Evolutionary conservation across 108 stramenopile genomes (phyloP).

Genomic region (Fragilaria crotonensis): DNA sequence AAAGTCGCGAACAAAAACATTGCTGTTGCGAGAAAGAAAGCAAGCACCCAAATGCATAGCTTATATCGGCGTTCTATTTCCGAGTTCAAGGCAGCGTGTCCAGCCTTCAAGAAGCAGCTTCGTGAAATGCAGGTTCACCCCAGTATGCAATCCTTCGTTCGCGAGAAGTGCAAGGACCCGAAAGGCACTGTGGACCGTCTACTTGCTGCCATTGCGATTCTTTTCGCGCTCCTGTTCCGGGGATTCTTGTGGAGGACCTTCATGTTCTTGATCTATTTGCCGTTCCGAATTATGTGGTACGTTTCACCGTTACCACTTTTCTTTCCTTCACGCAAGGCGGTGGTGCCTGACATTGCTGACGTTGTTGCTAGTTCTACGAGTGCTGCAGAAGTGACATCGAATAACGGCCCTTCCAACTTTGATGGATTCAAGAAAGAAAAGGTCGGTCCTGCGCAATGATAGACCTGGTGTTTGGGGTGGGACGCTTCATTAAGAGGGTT

Average conservation of each 20-base stretch:
- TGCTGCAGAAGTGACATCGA: neutral
- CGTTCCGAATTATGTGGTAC: conserved; percentile 18
- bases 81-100: conserved; percentile 1
- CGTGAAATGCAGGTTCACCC: neutral
- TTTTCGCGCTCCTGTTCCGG: conserved; percentile 7
- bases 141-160: neutral
- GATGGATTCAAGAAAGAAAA: conserved; percentile 2
- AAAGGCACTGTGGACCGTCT: neutral
- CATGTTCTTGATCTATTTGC: conserved; percentile 6
- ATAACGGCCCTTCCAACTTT: too few species aligned
- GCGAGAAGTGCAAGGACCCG: neutral
- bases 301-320: conserved; percentile 5
- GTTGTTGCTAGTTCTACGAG: neutral
- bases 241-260: conserved; percentile 5
- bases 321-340: neutral
- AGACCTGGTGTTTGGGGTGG: too few species aligned
- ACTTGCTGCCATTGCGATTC: neutral
- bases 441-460: neutral
- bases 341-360: neutral
- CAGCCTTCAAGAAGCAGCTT: neutral
- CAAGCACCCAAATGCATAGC: neutral
- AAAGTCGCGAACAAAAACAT: neutral
- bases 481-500: too few species aligned
- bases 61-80: neutral
- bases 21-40: too few species aligned